These are phyloP conservation scores for Euryodendron excelsum DNA, from an alignment of 148 eudicot genomes.

Conservation along the genomic window DNA sequence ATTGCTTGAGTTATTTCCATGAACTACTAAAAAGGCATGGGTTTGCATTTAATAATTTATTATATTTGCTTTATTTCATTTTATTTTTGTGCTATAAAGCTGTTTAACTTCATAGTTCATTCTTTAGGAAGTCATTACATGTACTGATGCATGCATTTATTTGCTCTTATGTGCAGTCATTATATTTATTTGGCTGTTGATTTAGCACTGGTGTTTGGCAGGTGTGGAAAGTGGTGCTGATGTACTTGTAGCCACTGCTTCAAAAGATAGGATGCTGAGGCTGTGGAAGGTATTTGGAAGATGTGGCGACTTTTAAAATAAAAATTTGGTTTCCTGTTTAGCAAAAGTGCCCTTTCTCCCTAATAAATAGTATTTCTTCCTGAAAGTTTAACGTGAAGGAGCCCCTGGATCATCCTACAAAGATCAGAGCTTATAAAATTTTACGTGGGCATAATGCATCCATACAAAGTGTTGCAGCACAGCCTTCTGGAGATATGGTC, in stretches of 20 bases:
- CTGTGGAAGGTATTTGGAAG: slow-evolving; percentile 75
- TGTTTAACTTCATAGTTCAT: neutral
- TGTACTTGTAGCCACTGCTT: slow-evolving; percentile 65
- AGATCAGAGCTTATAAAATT: slow-evolving; percentile 59
- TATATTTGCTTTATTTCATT: too few relatives aligned
- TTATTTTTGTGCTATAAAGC: too few relatives aligned
- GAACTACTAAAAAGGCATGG: too few relatives aligned
- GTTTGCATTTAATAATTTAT: too few relatives aligned
- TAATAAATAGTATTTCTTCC: slow-evolving; percentile 4
- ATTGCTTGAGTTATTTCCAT: too few relatives aligned
- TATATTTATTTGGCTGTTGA: neutral
- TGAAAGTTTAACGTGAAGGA: slow-evolving; percentile 54
- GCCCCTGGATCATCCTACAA: slow-evolving; percentile 39
- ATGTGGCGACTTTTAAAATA: neutral
- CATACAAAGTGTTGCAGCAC: slow-evolving; percentile 71
- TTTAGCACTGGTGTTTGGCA: slow-evolving; percentile 17
- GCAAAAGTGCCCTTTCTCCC: neutral
- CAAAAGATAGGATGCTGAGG: slow-evolving; percentile 81
- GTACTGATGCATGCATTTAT: neutral
- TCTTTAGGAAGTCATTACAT: neutral
- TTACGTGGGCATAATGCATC: slow-evolving; percentile 78
- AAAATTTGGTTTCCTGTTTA: neutral
- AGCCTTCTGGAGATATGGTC: slow-evolving; percentile 82
- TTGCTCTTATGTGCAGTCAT: neutral
- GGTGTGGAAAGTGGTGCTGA: slow-evolving; percentile 37